Evolutionary conservation across 805 yeast genomes (phyloP).

Genomic region (Myxozyma mucilagina): DNA sequence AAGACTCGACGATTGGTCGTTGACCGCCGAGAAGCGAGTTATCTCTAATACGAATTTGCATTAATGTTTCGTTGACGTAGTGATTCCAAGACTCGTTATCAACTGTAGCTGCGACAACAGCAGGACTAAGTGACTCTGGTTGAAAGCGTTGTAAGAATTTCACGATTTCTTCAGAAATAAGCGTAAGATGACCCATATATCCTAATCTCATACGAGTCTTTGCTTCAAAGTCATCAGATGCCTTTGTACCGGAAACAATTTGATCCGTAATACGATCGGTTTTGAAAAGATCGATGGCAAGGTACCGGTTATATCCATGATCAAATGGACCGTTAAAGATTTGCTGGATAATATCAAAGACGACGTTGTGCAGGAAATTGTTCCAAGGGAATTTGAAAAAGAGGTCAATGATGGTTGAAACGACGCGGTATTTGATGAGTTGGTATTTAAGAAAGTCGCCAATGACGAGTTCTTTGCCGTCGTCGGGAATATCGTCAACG

Average conservation of each 20-base stretch:
- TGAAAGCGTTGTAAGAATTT: conserved; percentile 69
- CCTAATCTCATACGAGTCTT: conserved; percentile 71
- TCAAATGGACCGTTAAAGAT: conserved; percentile 85
- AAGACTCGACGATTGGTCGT: conserved; percentile 40
- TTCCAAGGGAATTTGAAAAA: conserved; percentile 93
- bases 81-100: conserved; percentile 66
- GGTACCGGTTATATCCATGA: conserved; percentile 78
- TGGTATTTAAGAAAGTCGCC: conserved; percentile 88
- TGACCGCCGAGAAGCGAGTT: conserved; percentile 91
- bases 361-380: conserved; percentile 94
- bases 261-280: conserved; percentile 58
- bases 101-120: conserved; percentile 51
- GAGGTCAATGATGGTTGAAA: conserved; percentile 45
- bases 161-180: conserved; percentile 93
- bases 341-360: conserved; percentile 94
- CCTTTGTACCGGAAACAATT: conserved; percentile 62
- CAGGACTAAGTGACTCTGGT: conserved; percentile 58
- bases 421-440: conserved; percentile 56
- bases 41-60: conserved; percentile 89
- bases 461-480: conserved; percentile 53
- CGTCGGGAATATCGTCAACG: conserved; percentile 9
- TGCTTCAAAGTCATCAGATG: conserved; percentile 61
- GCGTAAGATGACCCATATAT: conserved; percentile 90
- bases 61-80: conserved; percentile 78
- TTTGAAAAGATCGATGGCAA: conserved; percentile 70